Percentiles rank a stretch among this genome's conserved stretches.
Evolutionary conservation across 2,329 filamentous ascomycete species (phyloP).

Genomic region (Knoxdaviesia proteae): DNA sequence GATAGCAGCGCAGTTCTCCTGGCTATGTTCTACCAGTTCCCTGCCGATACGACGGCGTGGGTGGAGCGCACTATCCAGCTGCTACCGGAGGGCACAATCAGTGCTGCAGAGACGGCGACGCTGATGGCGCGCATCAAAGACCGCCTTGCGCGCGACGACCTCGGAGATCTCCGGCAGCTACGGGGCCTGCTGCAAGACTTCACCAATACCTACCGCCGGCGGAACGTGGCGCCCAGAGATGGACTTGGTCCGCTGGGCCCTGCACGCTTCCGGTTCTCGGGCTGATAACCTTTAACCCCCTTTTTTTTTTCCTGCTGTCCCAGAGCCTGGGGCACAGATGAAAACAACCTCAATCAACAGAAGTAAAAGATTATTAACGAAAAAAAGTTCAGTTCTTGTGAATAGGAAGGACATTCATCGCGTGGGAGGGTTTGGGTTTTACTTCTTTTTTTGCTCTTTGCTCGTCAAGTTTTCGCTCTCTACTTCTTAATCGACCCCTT

Average conservation of each 20-base stretch:
- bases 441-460: no score
- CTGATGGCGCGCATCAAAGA: constrained; percentile 66
- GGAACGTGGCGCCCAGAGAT: constrained; percentile 89
- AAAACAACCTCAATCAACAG: no score
- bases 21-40: constrained; percentile 70
- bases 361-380: no score
- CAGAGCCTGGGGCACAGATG: no score
- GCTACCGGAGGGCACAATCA: constrained; percentile 65
- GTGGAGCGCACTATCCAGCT: constrained; percentile 66
- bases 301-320: not conserved
- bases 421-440: no score
- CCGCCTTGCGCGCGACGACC: constrained; percentile 45
- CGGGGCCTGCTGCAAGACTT: constrained; percentile 83
- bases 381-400: no score
- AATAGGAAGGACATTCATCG: no score
- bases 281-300: constrained; percentile 7
- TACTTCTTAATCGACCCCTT: not conserved
- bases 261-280: constrained; percentile 62
- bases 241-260: constrained; percentile 76
- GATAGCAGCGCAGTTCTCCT: constrained; percentile 88
- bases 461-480: not conserved
- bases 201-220: constrained; percentile 77
- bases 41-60: constrained; percentile 61
- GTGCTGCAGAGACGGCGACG: constrained; percentile 57
- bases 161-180: constrained; percentile 48